Conservation (phyloP, 352 stramenopile species). For the Pythium graminicola region DNA sequence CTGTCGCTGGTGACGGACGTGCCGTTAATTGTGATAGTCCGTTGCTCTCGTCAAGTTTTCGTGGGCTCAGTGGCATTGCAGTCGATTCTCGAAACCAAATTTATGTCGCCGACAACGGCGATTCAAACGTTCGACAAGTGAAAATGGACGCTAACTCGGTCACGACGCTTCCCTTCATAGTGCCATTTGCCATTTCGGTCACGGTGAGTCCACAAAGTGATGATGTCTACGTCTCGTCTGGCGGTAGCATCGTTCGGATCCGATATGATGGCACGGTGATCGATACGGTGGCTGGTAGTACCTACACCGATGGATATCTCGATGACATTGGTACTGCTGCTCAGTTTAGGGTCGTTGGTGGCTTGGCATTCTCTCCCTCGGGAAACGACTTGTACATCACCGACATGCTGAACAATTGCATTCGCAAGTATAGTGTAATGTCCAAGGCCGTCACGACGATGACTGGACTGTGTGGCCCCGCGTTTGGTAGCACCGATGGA, state of each 20-base stretch:
- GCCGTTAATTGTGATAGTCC: background rate
- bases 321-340: background rate
- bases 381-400: background rate
- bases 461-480: background rate
- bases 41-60: background rate
- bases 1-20: background rate
- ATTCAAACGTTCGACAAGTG: no score
- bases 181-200: background rate
- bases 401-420: background rate
- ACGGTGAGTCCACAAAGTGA: background rate
- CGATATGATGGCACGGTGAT: background rate
- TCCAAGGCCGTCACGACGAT: background rate
- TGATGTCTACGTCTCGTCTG: background rate
- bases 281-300: background rate
- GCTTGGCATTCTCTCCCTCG: background rate
- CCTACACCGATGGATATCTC: background rate
- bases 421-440: background rate
- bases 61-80: background rate
- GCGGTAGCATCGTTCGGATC: background rate
- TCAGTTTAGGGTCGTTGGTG: background rate
- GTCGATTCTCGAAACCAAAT: background rate
- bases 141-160: no score
- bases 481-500: background rate
- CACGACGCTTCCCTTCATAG: background rate
- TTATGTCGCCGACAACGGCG: background rate